Percentiles rank a stretch among this genome's conserved stretches.
phyloP scores from a whole-genome alignment of 1,284 basidiomycete species.

The Volvariella surrecta region DNA sequence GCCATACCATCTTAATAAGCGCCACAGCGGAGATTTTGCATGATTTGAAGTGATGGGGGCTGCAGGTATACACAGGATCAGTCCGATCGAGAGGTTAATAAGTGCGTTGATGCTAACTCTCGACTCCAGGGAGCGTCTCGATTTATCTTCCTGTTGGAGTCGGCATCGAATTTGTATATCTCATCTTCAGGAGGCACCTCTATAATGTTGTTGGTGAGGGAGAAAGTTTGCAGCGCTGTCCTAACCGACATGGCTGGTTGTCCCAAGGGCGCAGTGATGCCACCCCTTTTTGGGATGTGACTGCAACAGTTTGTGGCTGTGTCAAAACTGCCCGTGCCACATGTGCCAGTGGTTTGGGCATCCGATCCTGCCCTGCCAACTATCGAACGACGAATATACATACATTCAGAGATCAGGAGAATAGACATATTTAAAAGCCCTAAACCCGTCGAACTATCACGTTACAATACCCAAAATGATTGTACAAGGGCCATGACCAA shows the following conservation, averaged over 20 bases:
- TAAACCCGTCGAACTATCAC: too few relatives aligned
- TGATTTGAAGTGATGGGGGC: slow-evolving; percentile 88
- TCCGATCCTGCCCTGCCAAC: too few relatives aligned
- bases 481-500: too few relatives aligned
- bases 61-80: slow-evolving; percentile 19
- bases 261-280: too few relatives aligned
- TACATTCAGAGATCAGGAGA: too few relatives aligned
- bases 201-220: slow-evolving; percentile 72
- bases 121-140: slow-evolving; percentile 77
- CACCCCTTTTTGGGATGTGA: too few relatives aligned
- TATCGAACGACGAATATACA: too few relatives aligned
- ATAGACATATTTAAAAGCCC: too few relatives aligned
- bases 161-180: slow-evolving; percentile 75
- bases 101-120: slow-evolving; percentile 55
- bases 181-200: slow-evolving; percentile 69
- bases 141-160: slow-evolving; percentile 65
- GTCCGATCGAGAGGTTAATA: slow-evolving; percentile 6
- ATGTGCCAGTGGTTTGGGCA: too few relatives aligned
- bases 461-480: too few relatives aligned
- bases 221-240: slow-evolving; percentile 77
- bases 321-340: too few relatives aligned
- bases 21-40: slow-evolving; percentile 95
- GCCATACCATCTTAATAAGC: slow-evolving; percentile 93
- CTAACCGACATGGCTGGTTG: slow-evolving; percentile 22
- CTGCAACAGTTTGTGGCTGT: too few relatives aligned